Base-by-base conservation (phyloP, 495 filamentous ascomycete species). In the Trichoderma erinaceum region DNA sequence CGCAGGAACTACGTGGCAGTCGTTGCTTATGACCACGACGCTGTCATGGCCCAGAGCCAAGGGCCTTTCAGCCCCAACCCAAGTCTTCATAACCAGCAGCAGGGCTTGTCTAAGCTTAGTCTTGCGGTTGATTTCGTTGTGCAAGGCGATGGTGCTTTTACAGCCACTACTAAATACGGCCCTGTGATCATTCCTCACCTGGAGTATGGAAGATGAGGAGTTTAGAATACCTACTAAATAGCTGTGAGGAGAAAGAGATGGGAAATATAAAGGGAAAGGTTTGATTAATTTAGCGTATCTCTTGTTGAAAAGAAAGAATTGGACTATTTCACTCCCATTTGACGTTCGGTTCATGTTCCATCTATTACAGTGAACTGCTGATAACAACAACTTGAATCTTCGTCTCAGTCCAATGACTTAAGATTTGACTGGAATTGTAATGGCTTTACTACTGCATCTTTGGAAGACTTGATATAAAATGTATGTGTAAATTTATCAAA, bases 111-210 rank as follows among this genome's bases (percentile, higher is more conserved):
- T n/a, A 90, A 88, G 81, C 71, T 98, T 70, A 97, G 92, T 77
- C 79, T 99, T 38, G 94, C 94, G 11, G 90, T 95, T 7, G 95
- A 99, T 75, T 99, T 97, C 73, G 94, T 99, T 81, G 95, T 99
- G 18, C 95, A 99, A 80, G 92, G 90, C 2, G 94, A 97, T 70
- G 89, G 92, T 3, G 83, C 84, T 1, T 92, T 87, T 74, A 88
- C 85, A 25, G 80, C 79, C 70, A 92, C 97, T 43, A 92, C 92
- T 64, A 99, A 99, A 81, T 99, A 97, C 77, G 95, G 95, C 11
- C 95, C 95, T 46, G 96, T 98, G 18, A 91, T 98, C 79, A 88
- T 99, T 74, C 96, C 96, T 65, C 91, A 88, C 80, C 78, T 99
- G 73, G 96, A 96, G 77, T 91, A 88, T 81, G 95, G 96, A 66